Base-by-base conservation (phyloP, 768 basidiomycete species). In the Thelephora aurantiotincta region DNA sequence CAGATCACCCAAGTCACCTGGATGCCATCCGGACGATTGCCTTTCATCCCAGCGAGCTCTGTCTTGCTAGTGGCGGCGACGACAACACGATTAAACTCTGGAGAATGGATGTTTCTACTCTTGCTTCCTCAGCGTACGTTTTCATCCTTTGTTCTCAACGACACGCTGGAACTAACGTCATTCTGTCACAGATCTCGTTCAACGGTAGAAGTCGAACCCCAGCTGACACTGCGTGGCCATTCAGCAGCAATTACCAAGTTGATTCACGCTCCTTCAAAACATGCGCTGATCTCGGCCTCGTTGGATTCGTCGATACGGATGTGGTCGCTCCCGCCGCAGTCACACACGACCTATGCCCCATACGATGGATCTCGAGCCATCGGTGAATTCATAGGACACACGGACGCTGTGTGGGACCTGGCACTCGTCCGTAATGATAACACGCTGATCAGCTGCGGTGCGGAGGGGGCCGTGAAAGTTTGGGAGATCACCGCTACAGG, bases 11-110 rank as follows among this genome's bases (percentile, higher is more conserved):
- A 50, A 94, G 91, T 62, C 96, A 99, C 63, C 69, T 99, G 51
- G 94, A 97, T 62, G 80, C 89, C 12, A 91, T 96, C 35, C 80
- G 93, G 46, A 82, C 88, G 6, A 68, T 98, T 19, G 81, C 87
- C 0, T 94, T 96, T 73, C 88, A 91, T 58, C 87, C 87, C 1
- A 82, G 69, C 33, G 87, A 89, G 53, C 65, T 90, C 38, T 82
- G 82, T 57, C 67, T 98, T 47, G 92, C 86, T n/a, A 90, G 85
- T 42, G 96, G 84, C 19, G 89, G 92, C 23, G 94, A 97, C 60
- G 96, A 99, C 60, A 87, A 78, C 60, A 92, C 90, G 6, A 81
- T 98, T 47, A 99, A 99, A 63, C 76, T 97, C 46, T 99, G 96
- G 96, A 75, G 88, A 48, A 75, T 90, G 68, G 88, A 94, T 54